Evolutionary conservation across 345 rosid genomes (phyloP).

Genomic region (Ceriops tagal): DNA sequence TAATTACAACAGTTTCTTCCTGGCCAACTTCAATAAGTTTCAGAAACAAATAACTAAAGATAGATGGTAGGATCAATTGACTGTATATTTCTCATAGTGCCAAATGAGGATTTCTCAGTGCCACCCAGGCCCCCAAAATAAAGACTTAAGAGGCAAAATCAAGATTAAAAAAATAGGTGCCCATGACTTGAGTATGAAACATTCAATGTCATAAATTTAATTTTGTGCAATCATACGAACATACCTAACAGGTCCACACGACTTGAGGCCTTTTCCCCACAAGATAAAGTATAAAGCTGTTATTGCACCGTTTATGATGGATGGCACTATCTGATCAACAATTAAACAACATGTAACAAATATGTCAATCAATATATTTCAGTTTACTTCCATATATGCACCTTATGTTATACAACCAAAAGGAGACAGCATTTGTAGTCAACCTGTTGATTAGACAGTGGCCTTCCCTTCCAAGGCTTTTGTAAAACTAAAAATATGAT

Average conservation of each 20-base stretch:
- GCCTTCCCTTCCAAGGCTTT: constrained; percentile 97
- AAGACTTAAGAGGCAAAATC: too few species aligned
- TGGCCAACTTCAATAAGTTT: too few species aligned
- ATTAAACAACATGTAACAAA: not conserved
- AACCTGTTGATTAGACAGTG: constrained; percentile 89
- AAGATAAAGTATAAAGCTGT: constrained; percentile 86
- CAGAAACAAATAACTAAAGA: too few species aligned
- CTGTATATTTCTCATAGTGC: not conserved
- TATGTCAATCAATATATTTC: not conserved
- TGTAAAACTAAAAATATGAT: constrained; percentile 64
- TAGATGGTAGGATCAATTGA: too few species aligned
- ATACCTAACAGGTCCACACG: constrained; percentile 95
- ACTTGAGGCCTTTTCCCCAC: constrained; percentile 92
- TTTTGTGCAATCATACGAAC: constrained; percentile 16
- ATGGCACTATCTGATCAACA: constrained; percentile 77
- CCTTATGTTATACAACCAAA: not conserved
- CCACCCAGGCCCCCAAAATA: not conserved
- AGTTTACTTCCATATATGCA: not conserved
- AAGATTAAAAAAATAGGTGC: too few species aligned
- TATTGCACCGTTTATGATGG: constrained; percentile 84
- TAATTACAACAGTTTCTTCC: too few species aligned
- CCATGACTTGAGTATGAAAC: not conserved
- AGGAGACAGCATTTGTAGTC: not conserved
- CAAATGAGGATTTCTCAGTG: not conserved
- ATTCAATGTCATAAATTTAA: not conserved